Base-by-base conservation (phyloP, 2,329 filamentous ascomycete species). In the Neospermospora avenae region DNA sequence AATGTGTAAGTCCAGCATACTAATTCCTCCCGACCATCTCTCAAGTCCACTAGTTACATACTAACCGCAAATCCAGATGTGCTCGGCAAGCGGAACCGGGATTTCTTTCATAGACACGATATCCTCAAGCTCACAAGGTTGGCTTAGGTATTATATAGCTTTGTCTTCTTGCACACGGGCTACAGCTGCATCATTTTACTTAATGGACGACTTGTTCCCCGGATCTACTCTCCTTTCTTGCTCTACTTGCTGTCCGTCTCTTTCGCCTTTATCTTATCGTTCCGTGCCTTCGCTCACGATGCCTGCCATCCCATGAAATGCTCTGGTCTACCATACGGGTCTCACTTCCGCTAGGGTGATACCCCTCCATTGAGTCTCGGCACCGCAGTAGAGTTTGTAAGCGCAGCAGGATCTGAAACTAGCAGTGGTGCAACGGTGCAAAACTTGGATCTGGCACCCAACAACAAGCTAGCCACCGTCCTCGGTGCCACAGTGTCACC, bases 101-200 rank as follows among this genome's bases (percentile, higher is more conserved):
- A 84, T 20, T 92, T 88, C 72, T 93, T 89, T 70, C 80, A 89
- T 65, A 81, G 85, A n/a, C 82, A 93, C 71, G 87, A 95, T 73
- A 77, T 93, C 24, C 75, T 95, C 14, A 61, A 61, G n/a, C n/a
- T 55, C 18, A 55, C 55, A n/a, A 49, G 42, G 39, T 41, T 58
- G 34, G 49, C 35, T 28, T 61, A 39, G 57, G 25, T 20, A 18
- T 11, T 13, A 45, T 6, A 5, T 45, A 24, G 11, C 20, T 13
- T 45, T 18, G 6, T 41, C n/a, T 41, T n/a, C n/a, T 41, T 6
- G 16, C 13, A 6, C 7, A 41, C 6, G 4, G 37, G n/a, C 16
- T n/a, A 41, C n/a, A 1, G 8, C 6, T n/a, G 4, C 6, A n/a
- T 16, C 16, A 16, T n/a, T 42, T 6, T 1, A 31, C 11, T 31